Base-by-base conservation (phyloP, 2,329 filamentous ascomycete genomes). In the Pseudogymnoascus sp. region DNA sequence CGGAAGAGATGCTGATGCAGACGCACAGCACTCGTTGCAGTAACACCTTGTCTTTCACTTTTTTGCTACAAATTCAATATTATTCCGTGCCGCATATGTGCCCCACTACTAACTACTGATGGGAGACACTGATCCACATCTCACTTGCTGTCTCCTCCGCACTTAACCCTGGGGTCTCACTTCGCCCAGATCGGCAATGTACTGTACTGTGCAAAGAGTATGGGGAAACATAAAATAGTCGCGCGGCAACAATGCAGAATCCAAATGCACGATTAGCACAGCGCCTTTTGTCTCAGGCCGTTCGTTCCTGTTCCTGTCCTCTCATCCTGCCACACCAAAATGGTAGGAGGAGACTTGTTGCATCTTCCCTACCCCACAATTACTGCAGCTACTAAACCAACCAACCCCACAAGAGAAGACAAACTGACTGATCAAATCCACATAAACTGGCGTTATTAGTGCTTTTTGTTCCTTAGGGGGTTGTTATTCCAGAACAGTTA, bases 61-160 rank as follows among this genome's bases (percentile, higher is more conserved):
- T 56, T 56, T 56, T 56, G 50, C 50, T 56, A 56, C 50, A 56
- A 56, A 56, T 56, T 56, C 50, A 56, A 56, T 56, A 56, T 56
- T 56, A 13, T 56, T 56, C 50, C 50, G 50, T 56, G 50, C 50
- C 50, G 50, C 50, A 56, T 33, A 33, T 33, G 50, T 56, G 50
- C 50, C 50, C 50, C 50, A 33, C 50, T 56, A 21, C 50, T 56
- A 56, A 56, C 46, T 33, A 13, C 26, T 33, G 50, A 56, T 56
- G 29, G 50, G 17, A 33, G 50, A 33, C 29, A 56, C 31, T 33
- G 50, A 56, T 56, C 50, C 50, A 56, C 50, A 33, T 56, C 50
- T 56, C 50, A 56, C 2, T 7, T 19, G 13, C 50, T 33, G 29
- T 56, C 29, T 56, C 50, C 50, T 56, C 50, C 50, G 29, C 50